Percentiles rank a stretch among this genome's conserved stretches.
These are phyloP conservation scores for Ganoderma sp. DNA, from an alignment of 1,284 basidiomycete genomes.

Conservation along the genomic window DNA sequence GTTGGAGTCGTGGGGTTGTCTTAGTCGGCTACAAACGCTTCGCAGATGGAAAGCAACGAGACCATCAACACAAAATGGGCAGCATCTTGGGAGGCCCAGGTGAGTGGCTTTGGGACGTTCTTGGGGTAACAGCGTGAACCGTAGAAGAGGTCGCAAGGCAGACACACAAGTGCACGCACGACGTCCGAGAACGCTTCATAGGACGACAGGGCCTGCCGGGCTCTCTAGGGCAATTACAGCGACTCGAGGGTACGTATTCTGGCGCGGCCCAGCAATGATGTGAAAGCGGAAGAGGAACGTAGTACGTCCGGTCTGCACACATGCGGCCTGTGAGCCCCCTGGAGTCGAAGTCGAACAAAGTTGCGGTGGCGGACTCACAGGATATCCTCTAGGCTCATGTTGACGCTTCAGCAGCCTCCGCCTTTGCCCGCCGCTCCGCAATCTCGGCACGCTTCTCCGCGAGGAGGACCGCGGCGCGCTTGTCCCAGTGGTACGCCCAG, in stretches of 20 bases:
- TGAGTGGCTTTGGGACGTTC: neutral
- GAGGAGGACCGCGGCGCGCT: slow-evolving; percentile 60
- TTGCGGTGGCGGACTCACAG: neutral
- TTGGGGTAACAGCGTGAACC: neutral
- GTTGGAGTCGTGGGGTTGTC: slow-evolving; percentile 1
- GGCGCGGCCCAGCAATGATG: neutral
- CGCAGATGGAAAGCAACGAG: neutral
- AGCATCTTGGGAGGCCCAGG: neutral
- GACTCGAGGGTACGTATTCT: neutral
- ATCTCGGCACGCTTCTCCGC: slow-evolving; percentile 67
- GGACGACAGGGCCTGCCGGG: slow-evolving; percentile 13
- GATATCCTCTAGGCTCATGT: slow-evolving; percentile 7
- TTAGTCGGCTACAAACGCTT: neutral
- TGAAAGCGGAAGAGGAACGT: neutral
- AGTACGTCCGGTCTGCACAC: neutral
- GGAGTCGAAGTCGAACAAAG: neutral
- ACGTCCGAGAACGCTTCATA: slow-evolving; percentile 27
- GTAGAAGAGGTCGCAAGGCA: neutral
- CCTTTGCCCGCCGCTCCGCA: slow-evolving; percentile 51
- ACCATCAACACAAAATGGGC: too few species aligned
- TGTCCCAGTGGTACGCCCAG: slow-evolving; percentile 71
- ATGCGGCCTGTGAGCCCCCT: neutral
- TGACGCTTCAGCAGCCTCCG: slow-evolving; percentile 39
- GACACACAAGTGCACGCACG: neutral
- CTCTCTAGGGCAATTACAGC: slow-evolving; percentile 1